Evolutionary conservation across 1,139 yeast genomes (phyloP).

Genomic region (Debaryomyces psychrophilus): DNA sequence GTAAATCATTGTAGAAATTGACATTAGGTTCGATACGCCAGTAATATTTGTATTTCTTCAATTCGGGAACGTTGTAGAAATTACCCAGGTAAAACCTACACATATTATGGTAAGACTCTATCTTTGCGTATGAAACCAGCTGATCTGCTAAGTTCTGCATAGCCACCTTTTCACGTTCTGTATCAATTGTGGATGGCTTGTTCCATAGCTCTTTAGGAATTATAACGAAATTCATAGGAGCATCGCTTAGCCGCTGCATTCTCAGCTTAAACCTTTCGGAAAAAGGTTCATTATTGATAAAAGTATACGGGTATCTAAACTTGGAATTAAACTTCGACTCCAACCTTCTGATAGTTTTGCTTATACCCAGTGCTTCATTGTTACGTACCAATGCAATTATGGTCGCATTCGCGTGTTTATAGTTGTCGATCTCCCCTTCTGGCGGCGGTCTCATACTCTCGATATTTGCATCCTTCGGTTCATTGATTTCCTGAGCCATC

Average conservation of each 20-base stretch:
- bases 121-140: conserved; percentile 64
- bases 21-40: conserved; percentile 87
- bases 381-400: conserved; percentile 72
- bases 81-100: conserved; percentile 62
- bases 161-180: conserved; percentile 38
- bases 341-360: conserved; percentile 56
- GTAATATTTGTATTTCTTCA: conserved; percentile 56
- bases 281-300: conserved; percentile 72
- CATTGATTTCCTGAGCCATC: conserved; percentile 37
- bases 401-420: conserved; percentile 69
- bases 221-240: conserved; percentile 59
- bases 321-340: conserved; percentile 68
- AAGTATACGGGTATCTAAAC: conserved; percentile 79
- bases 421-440: conserved; percentile 24
- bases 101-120: conserved; percentile 75
- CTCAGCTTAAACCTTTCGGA: conserved; percentile 53
- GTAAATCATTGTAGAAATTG: conserved; percentile 63
- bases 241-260: conserved; percentile 45
- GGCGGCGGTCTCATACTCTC: conserved; percentile 41
- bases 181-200: conserved; percentile 61
- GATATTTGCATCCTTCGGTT: conserved; percentile 53
- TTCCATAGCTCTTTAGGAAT: conserved; percentile 65
- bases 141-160: conserved; percentile 44
- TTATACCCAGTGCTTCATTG: conserved; percentile 53
- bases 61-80: conserved; percentile 64